Evolutionary conservation across 2,329 filamentous ascomycete genomes (phyloP), one percentile per base, ranked within the genome.

Genomic region (Fusarium luffae): DNA sequence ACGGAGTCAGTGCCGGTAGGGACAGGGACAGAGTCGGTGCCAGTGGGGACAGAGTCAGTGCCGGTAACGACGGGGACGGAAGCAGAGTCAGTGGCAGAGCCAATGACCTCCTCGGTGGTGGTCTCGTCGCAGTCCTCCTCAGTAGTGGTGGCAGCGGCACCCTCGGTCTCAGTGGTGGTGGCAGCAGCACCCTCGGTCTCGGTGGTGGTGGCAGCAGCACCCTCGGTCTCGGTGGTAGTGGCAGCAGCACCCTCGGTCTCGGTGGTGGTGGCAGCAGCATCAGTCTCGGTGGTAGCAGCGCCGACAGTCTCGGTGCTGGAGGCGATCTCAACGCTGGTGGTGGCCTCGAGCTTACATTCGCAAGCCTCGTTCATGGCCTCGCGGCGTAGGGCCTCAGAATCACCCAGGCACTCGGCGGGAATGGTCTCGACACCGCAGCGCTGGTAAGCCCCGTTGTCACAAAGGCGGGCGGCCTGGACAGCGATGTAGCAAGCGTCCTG

Each of bases 221-320:
- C n/a, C n/a, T n/a, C n/a, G n/a, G n/a, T n/a, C n/a, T n/a, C n/a
- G n/a, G 69, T 70, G 6, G 58, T 30, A 28, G 54, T 52, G n/a
- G 61, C 52, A 10, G 50, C 59, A 4, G 57, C 44, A 23, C 32
- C 32, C 32, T 34, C 32, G 10, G 48, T 40, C 48, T 54, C 60
- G 2, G 60, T 54, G n/a, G 56, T 61, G 7, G 54, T 50, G 30
- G 28, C 50, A 16, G 12, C 50, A 37, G 64, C 50, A 32, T 27
- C 14, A n/a, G 54, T 64, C 21, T 52, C 59, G n/a, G 66, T 62
- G 5, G 43, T 37, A 27, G 54, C n/a, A 27, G 52, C 40, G 21
- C 46, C 46, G 3, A 28, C 25, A 21, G 64, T 61, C 23, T 47
- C 61, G 12, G 71, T 56, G 30, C 65, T 58, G 16, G 63, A 25